phyloP scores from a whole-genome alignment of 176 grass and related monocot species.

The Paspalum notatum region DNA sequence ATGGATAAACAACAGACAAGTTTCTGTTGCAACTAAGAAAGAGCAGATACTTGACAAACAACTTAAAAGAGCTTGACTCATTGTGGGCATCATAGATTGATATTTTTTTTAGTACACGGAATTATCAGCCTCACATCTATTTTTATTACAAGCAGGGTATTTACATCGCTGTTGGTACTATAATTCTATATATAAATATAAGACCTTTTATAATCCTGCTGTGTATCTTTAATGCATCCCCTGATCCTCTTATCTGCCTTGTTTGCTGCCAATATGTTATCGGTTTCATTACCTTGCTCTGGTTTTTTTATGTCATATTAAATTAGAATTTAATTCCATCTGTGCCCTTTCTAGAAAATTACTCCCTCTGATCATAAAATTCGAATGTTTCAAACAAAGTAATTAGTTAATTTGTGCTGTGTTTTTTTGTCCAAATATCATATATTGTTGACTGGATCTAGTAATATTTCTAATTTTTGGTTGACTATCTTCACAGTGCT shows the following conservation, averaged over 20 bases:
- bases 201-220: not conserved
- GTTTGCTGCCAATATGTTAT: conserved; percentile 12
- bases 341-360: conserved; percentile 19
- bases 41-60: conserved; percentile 1
- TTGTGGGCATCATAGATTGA: conserved; percentile 1
- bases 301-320: not conserved
- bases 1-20: conserved; percentile 2
- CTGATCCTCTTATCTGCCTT: not conserved
- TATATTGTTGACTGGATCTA: too few relatives aligned
- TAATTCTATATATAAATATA: not conserved
- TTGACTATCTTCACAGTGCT: conserved; percentile 57
- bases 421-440: too few relatives aligned
- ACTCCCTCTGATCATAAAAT: too few relatives aligned
- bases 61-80: not conserved
- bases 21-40: conserved; percentile 30
- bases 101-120: conserved; percentile 6
- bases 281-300: not conserved
- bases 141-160: not conserved
- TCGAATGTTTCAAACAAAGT: too few relatives aligned
- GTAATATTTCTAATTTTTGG: conserved; percentile 28
- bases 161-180: not conserved
- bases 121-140: not conserved
- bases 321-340: not conserved
- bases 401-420: too few relatives aligned
- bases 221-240: not conserved